Conservation (phyloP, 2,329 filamentous ascomycete species). For the Fusarium clavum region DNA sequence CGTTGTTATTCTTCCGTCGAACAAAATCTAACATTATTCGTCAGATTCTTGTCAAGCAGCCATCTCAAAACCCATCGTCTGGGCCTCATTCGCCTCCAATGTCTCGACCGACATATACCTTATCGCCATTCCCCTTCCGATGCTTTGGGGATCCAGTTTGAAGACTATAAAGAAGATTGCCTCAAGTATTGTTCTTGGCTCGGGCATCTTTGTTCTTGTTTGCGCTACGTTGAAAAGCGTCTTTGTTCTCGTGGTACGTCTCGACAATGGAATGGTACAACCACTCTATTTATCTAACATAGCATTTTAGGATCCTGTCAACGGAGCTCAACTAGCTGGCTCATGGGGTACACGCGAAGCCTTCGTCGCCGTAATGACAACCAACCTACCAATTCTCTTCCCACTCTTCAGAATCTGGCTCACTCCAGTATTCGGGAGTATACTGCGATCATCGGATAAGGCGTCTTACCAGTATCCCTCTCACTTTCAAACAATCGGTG, state of each 20-base stretch:
- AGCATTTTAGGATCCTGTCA: constrained; percentile 49
- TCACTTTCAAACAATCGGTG: constrained; percentile 56
- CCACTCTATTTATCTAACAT: not conserved
- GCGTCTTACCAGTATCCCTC: constrained; percentile 53
- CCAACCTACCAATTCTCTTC: constrained; percentile 57
- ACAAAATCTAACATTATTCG: not conserved
- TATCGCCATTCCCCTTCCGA: constrained; percentile 66
- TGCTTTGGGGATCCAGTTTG: constrained; percentile 55
- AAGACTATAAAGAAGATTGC: constrained; percentile 53
- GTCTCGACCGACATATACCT: constrained; percentile 68
- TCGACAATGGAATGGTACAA: not conserved
- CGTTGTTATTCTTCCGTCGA: accelerated
- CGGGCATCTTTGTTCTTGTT: constrained; percentile 55
- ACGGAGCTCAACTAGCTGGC: constrained; percentile 53
- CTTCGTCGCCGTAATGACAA: constrained; percentile 56
- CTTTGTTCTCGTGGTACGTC: constrained; percentile 52
- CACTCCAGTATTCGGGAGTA: constrained; percentile 46
- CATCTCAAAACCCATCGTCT: constrained; percentile 62
- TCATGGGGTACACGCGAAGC: constrained; percentile 56
- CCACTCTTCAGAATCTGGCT: constrained; percentile 57
- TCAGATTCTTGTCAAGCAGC: constrained; percentile 60
- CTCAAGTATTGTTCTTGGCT: constrained; percentile 52
- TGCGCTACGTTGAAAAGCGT: constrained; percentile 54
- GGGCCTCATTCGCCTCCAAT: constrained; percentile 62
- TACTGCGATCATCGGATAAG: constrained; percentile 51